Percentiles rank a stretch among this genome's conserved stretches.
Conservation (phyloP, 2,329 filamentous ascomycete species). For the Furcasterigmium sp. region DNA sequence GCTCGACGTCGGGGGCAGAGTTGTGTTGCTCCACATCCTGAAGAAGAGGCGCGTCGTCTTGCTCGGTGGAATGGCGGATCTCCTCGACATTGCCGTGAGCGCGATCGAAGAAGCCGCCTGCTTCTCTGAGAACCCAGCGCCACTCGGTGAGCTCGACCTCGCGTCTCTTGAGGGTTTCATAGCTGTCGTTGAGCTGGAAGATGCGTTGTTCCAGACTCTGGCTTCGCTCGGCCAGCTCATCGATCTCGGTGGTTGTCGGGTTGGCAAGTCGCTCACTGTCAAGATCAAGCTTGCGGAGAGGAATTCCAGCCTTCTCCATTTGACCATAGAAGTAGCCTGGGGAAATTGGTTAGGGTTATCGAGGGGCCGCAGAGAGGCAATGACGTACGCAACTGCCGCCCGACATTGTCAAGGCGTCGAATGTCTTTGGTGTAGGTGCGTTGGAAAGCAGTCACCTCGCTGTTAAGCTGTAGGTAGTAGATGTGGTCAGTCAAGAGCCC, state of each 20-base stretch:
- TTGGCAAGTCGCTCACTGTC: conserved; percentile 82
- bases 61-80: conserved; percentile 83
- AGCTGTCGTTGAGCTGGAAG: conserved; percentile 90
- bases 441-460: conserved; percentile 90
- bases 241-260: conserved; percentile 90
- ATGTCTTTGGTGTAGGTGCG: conserved; percentile 97
- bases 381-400: conserved; percentile 85
- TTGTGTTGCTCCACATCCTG: conserved; percentile 86
- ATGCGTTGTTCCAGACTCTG: conserved; percentile 90
- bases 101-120: conserved; percentile 94
- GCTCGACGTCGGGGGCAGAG: conserved; percentile 62
- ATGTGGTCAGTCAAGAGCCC: conserved; percentile 15
- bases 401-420: conserved; percentile 93
- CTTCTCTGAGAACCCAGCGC: conserved; percentile 96
- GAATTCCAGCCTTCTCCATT: conserved; percentile 88
- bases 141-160: conserved; percentile 97
- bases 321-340: conserved; percentile 88
- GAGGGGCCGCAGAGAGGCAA: conserved; percentile 3
- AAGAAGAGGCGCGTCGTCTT: conserved; percentile 89
- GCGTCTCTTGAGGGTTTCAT: conserved; percentile 95
- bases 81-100: conserved; percentile 96
- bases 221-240: conserved; percentile 88
- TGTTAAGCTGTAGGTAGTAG: conserved; percentile 65
- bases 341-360: conserved; percentile 18
- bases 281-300: conserved; percentile 84